A percentile compares a stretch with the other conserved stretches of the same genome.
Evolutionary conservation across 345 rosid species (phyloP).

Genomic region (Acer campestre): DNA sequence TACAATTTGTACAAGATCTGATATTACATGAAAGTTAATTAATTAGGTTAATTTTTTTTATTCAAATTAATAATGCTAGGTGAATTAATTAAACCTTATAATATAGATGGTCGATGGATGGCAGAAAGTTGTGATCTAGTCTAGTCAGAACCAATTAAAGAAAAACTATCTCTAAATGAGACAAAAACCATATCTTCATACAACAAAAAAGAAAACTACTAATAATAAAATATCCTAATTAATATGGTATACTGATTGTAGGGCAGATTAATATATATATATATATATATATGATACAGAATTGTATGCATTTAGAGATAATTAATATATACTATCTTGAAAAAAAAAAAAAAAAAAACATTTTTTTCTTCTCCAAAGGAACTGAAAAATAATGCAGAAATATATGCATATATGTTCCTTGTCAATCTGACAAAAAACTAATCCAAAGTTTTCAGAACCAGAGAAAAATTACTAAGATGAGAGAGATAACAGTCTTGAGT

Average conservation of each 20-base stretch:
- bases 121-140: slow-evolving; percentile 2
- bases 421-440: neutral
- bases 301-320: neutral
- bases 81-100: neutral
- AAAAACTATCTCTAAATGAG: slow-evolving; percentile 26
- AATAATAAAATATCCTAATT: neutral
- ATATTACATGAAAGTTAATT: neutral
- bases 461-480: neutral
- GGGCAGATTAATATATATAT: neutral
- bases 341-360: too few species aligned
- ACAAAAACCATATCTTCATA: slow-evolving; percentile 46
- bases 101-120: neutral
- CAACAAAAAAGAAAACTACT: slow-evolving; percentile 24
- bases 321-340: neutral
- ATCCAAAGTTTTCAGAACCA: neutral
- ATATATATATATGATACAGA: neutral
- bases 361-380: neutral
- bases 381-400: neutral
- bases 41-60: neutral
- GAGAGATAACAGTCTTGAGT: neutral
- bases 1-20: neutral
- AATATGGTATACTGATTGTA: neutral
- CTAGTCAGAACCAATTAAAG: slow-evolving; percentile 10
- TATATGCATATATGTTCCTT: neutral
- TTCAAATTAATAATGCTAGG: neutral